Evolutionary conservation across 768 basidiomycete species (phyloP).

Genomic region (Tubosaeta sp.): DNA sequence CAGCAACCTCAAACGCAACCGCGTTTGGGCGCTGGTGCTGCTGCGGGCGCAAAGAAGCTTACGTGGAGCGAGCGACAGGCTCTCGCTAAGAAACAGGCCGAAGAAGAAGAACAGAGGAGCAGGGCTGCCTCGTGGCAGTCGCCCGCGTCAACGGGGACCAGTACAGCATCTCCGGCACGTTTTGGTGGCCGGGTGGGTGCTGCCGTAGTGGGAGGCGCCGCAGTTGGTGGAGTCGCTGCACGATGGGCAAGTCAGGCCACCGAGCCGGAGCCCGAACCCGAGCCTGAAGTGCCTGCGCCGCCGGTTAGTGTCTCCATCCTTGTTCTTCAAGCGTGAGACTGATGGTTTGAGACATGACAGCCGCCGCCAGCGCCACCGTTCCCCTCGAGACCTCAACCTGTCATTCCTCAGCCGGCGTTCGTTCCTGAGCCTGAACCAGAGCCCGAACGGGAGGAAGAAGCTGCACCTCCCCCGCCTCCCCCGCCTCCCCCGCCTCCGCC

Average conservation of each 20-base stretch:
- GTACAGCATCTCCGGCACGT: constrained; percentile 39
- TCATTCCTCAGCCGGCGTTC: constrained; percentile 12
- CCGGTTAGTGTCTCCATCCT: constrained; percentile 24
- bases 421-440: constrained; percentile 21
- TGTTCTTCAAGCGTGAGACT: constrained; percentile 1
- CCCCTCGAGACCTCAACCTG: constrained; percentile 17
- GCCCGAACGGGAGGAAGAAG: constrained; percentile 11
- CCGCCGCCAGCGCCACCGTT: constrained; percentile 27
- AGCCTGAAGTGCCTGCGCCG: constrained; percentile 27
- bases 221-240: constrained; percentile 28
- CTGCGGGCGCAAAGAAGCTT: constrained; percentile 58
- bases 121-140: constrained; percentile 48
- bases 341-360: constrained; percentile 1
- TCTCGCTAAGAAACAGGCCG: constrained; percentile 79
- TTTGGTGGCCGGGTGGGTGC: constrained; percentile 25
- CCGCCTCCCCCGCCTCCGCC: constrained; percentile 19
- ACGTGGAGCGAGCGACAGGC: constrained; percentile 96
- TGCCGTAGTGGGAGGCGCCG: constrained; percentile 32
- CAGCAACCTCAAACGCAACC: constrained; percentile 26
- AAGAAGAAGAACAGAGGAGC: constrained; percentile 70
- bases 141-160: constrained; percentile 30
- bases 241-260: constrained; percentile 15
- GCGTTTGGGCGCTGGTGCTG: constrained; percentile 10
- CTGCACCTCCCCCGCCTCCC: constrained; percentile 11
- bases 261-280: constrained; percentile 21